Conservation (phyloP, 2,329 filamentous ascomycete genomes). For the Periconia sp. region DNA sequence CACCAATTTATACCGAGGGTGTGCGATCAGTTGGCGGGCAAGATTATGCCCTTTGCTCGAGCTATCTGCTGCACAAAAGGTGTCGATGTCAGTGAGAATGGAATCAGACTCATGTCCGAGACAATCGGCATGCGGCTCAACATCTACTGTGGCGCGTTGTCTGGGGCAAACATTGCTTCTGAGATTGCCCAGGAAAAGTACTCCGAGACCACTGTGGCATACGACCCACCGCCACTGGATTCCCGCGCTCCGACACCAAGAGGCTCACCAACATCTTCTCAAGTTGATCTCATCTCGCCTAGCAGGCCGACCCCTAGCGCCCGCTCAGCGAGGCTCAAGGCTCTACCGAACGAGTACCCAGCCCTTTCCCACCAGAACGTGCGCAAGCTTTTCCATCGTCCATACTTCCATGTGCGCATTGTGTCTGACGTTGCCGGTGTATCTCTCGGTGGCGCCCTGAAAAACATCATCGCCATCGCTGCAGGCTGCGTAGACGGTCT, state of each 20-base stretch:
- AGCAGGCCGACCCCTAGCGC: conserved; percentile 56
- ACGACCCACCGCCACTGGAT: conserved; percentile 90
- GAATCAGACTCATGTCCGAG: conserved; percentile 90
- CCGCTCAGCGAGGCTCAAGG: conserved; percentile 74
- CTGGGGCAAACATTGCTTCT: conserved; percentile 92
- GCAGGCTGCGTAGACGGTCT: conserved; percentile 94
- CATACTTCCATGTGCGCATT: conserved; percentile 96
- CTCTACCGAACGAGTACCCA: conserved; percentile 82
- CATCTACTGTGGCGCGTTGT: conserved; percentile 96
- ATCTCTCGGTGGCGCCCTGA: conserved; percentile 90
- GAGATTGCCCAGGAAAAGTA: conserved; percentile 97
- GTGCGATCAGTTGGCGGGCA: conserved; percentile 82
- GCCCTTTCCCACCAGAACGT: conserved; percentile 84
- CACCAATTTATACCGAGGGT: conserved; percentile 94
- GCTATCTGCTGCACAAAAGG: conserved; percentile 99
- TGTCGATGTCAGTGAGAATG: conserved; percentile 86
- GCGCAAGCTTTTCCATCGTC: conserved; percentile 87
- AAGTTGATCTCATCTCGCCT: conserved; percentile 60
- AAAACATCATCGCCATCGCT: conserved; percentile 94
- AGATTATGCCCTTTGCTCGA: conserved; percentile 89
- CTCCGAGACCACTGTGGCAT: conserved; percentile 95
- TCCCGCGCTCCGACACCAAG: conserved; percentile 73
- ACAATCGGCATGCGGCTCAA: conserved; percentile 88
- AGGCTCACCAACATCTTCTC: conserved; percentile 54
- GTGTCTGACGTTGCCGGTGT: conserved; percentile 96